phyloP scores from a whole-genome alignment of 768 basidiomycete genomes.

The Chalciporus piperatus region DNA sequence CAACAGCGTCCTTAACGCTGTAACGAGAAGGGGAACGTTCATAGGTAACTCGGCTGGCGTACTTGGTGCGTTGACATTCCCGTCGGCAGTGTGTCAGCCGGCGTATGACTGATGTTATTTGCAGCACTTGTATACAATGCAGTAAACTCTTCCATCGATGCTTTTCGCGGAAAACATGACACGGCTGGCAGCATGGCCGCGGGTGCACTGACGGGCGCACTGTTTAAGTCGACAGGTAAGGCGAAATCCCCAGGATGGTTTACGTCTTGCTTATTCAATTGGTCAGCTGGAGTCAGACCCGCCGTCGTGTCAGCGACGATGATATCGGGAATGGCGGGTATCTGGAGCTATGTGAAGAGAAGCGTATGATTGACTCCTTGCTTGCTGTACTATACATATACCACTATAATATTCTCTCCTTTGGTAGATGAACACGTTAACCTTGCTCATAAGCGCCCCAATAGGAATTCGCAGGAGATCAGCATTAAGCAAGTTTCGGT shows the following conservation, averaged over 20 bases:
- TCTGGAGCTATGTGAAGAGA: constrained; percentile 95
- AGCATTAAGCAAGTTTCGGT: constrained; percentile 18
- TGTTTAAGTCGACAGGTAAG: constrained; percentile 94
- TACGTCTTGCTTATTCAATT: constrained; percentile 39
- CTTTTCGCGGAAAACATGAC: constrained; percentile 88
- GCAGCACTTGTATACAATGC: constrained; percentile 94
- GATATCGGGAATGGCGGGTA: constrained; percentile 85
- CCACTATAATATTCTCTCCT: constrained; percentile 47
- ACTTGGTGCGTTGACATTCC: constrained; percentile 66
- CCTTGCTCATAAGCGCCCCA: constrained; percentile 26
- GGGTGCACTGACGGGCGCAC: constrained; percentile 83
- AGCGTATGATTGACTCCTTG: constrained; percentile 59
- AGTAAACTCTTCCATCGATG: constrained; percentile 92
- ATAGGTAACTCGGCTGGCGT: constrained; percentile 98
- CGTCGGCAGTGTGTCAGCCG: constrained; percentile 27
- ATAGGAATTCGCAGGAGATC: constrained; percentile 22
- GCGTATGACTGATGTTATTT: constrained; percentile 36
- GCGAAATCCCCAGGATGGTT: constrained; percentile 29
- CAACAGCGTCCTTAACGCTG: constrained; percentile 95
- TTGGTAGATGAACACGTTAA: constrained; percentile 21
- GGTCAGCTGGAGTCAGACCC: constrained; percentile 85
- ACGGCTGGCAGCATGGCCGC: constrained; percentile 88
- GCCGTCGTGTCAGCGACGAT: constrained; percentile 86
- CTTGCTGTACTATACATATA: constrained; percentile 35
- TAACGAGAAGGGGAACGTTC: constrained; percentile 95